phyloP scores from a whole-genome alignment of 2,329 filamentous ascomycete species.

The Zymoseptoria pseudotritici region DNA sequence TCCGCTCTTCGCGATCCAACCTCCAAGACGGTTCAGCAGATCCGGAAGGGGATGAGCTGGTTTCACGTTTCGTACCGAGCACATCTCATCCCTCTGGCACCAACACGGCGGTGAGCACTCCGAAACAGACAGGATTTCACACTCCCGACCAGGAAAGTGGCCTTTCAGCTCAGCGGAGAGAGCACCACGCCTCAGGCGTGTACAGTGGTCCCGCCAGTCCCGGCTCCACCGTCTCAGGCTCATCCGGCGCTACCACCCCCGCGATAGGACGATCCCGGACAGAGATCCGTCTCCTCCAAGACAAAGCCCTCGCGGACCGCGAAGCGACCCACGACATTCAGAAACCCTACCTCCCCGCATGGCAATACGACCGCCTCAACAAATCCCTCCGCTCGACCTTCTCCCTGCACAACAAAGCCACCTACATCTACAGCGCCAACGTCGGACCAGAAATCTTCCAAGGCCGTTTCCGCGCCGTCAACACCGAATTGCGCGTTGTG shows the following conservation, averaged over 20 bases:
- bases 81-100: conserved; percentile 25
- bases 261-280: conserved; percentile 25
- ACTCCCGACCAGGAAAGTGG: conserved; percentile 22
- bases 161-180: conserved; percentile 7
- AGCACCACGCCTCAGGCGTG: conserved; percentile 6
- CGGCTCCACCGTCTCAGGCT: conserved; percentile 22
- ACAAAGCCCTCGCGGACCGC: conserved; percentile 28
- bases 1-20: conserved; percentile 21
- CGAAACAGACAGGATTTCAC: conserved; percentile 23
- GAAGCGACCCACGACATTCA: conserved; percentile 20
- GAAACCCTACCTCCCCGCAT: conserved; percentile 23
- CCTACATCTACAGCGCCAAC: conserved; percentile 1
- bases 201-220: conserved; percentile 23
- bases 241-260: conserved; percentile 26
- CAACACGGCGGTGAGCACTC: conserved; percentile 24
- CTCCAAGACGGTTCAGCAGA: conserved; percentile 11
- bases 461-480: conserved; percentile 28
- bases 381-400: conserved; percentile 28
- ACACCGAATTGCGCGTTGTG: conserved; percentile 28
- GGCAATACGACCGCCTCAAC: conserved; percentile 29
- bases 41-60: conserved; percentile 22
- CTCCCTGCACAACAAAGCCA: neutral
- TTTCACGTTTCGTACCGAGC: conserved; percentile 27
- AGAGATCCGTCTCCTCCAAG: conserved; percentile 26
- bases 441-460: conserved; percentile 29